Evolutionary conservation across 2,329 filamentous ascomycete genomes (phyloP), one percentile per base, ranked within the genome.

Genomic region (Amesomyces nigricolor): DNA sequence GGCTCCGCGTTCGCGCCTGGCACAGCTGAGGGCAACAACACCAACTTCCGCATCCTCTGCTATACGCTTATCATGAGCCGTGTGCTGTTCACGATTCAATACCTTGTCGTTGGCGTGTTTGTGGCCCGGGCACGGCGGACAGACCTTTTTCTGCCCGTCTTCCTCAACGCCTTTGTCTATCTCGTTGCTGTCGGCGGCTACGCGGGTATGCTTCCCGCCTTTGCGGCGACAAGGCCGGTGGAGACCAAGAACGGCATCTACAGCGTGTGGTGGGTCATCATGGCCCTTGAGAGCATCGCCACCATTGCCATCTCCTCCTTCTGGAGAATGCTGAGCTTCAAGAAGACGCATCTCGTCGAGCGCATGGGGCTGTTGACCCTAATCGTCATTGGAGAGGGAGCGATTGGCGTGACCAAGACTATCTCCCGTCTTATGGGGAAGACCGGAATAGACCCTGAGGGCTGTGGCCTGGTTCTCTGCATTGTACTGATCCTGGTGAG

Each of bases 261-360:
- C 48, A 54, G 50, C 42, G 53, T 61, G 13, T 61, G 58, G 58
- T 61, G 58, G 58, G 43, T 61, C 26, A 40, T 61, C 48, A 57
- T 61, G 51, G 5, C 35, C 1, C 11, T 58, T 13, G 58, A 61
- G 38, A 53, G 44, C 2, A 39, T 58, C 16, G 58, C 56, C 16
- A 58, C 57, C 17, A 58, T 61, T 16, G 38, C 44, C 16, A 51
- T 61, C 6, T 58, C 56, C 22, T 51, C 51, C 19, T 50, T 42
- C 42, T 61, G 58, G 58, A 22, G 58, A 11, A 61, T 61, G 56
- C 22, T 61, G 43, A 61, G 58, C 51, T 61, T 61, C 54, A 61
- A 57, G 44, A 61, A 58, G 58, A 61, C 58, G 17, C 58, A 61
- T 47, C 26, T 61, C 29, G 56, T 61, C 29, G 58, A 61, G 51